Evolutionary conservation across 2,329 filamentous ascomycete genomes (phyloP).

Genomic region (Pyrenophora graminea): DNA sequence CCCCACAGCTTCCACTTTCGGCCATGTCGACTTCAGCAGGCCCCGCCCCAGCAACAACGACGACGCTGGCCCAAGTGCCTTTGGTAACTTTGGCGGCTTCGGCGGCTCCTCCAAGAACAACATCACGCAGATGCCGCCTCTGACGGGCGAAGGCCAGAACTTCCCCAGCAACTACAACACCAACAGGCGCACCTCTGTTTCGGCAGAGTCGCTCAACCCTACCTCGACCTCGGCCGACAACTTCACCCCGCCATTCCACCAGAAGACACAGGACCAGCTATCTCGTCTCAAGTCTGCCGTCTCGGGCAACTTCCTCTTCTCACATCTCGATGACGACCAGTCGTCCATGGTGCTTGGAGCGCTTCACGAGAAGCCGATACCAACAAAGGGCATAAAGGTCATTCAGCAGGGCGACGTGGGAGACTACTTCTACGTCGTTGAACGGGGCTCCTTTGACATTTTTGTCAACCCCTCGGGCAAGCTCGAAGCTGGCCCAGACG

Average conservation of each 20-base stretch:
- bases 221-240: conserved; percentile 81
- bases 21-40: conserved; percentile 48
- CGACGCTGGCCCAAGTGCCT: conserved; percentile 47
- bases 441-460: conserved; percentile 87
- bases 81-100: conserved; percentile 46
- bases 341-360: conserved; percentile 84
- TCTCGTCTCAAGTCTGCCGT: conserved; percentile 79
- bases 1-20: conserved; percentile 63
- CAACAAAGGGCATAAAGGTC: conserved; percentile 86
- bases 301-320: conserved; percentile 89
- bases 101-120: conserved; percentile 40
- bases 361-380: conserved; percentile 91
- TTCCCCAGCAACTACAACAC: conserved; percentile 95
- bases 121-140: conserved; percentile 49
- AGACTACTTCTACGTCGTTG: conserved; percentile 97
- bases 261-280: conserved; percentile 82
- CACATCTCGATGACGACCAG: conserved; percentile 92
- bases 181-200: conserved; percentile 90
- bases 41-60: conserved; percentile 39
- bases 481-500: conserved; percentile 77
- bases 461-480: conserved; percentile 80
- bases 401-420: conserved; percentile 95
- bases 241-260: conserved; percentile 85
- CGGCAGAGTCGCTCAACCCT: conserved; percentile 93
- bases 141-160: conserved; percentile 62